Evolutionary conservation across 768 basidiomycete species (phyloP).

Genomic region (Cyathus striatus): DNA sequence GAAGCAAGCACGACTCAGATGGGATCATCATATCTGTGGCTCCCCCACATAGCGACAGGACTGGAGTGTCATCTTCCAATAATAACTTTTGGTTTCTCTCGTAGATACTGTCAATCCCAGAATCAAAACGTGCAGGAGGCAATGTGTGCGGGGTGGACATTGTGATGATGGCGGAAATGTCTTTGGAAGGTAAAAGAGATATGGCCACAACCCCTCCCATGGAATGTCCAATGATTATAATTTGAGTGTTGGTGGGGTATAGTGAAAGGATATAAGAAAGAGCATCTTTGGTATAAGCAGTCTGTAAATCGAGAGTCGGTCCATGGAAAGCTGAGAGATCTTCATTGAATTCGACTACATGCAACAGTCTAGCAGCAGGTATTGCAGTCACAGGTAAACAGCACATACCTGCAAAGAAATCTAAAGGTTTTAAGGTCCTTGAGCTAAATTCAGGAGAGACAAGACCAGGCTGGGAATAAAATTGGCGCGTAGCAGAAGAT

Average conservation of each 20-base stretch:
- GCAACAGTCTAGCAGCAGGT: not conserved
- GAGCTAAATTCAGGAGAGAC: slow-evolving; percentile 49
- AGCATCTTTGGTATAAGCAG: slow-evolving; percentile 63
- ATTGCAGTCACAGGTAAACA: not conserved
- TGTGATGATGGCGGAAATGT: slow-evolving; percentile 82
- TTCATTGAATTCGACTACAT: slow-evolving; percentile 90
- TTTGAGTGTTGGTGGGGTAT: slow-evolving; percentile 57
- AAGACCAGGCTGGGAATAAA: slow-evolving; percentile 55
- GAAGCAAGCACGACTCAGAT: slow-evolving; percentile 82
- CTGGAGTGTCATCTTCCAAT: slow-evolving; percentile 45
- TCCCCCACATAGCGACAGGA: slow-evolving; percentile 88
- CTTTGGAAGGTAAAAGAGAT: slow-evolving; percentile 61
- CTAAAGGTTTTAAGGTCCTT: slow-evolving; percentile 51
- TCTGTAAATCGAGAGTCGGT: slow-evolving; percentile 79
- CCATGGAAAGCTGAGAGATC: slow-evolving; percentile 96
- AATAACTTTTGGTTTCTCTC: slow-evolving; percentile 34
- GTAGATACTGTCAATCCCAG: slow-evolving; percentile 75
- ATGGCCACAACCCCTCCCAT: slow-evolving; percentile 96
- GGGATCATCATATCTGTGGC: slow-evolving; percentile 88
- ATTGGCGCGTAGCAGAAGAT: slow-evolving; percentile 83
- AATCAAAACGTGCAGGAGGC: slow-evolving; percentile 86
- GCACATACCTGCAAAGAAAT: slow-evolving; percentile 75
- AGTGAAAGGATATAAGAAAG: slow-evolving; percentile 75
- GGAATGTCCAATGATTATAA: slow-evolving; percentile 88
- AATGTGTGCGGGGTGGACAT: slow-evolving; percentile 92